phyloP scores from a whole-genome alignment of 23 red algal genomes.

The Gracilaria gracilis region DNA sequence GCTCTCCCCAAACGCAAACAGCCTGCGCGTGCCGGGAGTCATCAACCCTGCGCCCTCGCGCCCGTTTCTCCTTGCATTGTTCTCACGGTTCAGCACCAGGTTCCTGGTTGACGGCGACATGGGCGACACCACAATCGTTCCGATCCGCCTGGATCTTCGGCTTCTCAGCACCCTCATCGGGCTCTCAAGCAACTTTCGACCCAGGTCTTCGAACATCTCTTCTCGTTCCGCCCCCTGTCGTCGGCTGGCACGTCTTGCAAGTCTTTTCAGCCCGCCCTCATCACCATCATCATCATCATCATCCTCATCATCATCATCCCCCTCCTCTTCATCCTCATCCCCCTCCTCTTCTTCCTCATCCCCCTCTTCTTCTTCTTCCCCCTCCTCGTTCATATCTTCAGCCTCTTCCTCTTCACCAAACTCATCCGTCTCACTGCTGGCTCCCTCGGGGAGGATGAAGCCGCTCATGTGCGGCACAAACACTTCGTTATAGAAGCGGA shows the following conservation, averaged over 20 bases:
- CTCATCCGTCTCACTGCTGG: too few relatives aligned
- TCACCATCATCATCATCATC: neutral
- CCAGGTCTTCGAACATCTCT: constrained; percentile 28
- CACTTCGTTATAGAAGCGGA: constrained; percentile 81
- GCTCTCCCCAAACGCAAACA: constrained; percentile 77
- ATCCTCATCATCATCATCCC: neutral
- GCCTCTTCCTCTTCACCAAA: too few relatives aligned
- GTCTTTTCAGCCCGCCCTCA: neutral
- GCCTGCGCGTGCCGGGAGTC: constrained; percentile 54
- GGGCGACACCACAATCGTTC: constrained; percentile 38
- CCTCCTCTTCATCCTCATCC: neutral
- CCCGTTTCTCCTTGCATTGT: neutral
- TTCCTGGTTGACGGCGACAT: constrained; percentile 37
- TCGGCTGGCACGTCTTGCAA: neutral
- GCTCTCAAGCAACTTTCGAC: constrained; percentile 31
- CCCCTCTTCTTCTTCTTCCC: too few relatives aligned
- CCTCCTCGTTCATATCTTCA: too few relatives aligned
- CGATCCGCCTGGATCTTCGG: constrained; percentile 33
- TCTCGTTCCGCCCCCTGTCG: neutral
- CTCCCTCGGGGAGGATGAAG: constrained; percentile 82
- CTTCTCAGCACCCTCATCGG: constrained; percentile 28
- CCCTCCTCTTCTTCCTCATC: too few relatives aligned
- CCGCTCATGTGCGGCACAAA: constrained; percentile 78
- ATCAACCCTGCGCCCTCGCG: constrained; percentile 11
- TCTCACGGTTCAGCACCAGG: neutral